Evolutionary conservation across 2,329 filamentous ascomycete species (phyloP), one percentile per base, ranked within the genome.

Genomic region (Ceratocystis harringtonii): DNA sequence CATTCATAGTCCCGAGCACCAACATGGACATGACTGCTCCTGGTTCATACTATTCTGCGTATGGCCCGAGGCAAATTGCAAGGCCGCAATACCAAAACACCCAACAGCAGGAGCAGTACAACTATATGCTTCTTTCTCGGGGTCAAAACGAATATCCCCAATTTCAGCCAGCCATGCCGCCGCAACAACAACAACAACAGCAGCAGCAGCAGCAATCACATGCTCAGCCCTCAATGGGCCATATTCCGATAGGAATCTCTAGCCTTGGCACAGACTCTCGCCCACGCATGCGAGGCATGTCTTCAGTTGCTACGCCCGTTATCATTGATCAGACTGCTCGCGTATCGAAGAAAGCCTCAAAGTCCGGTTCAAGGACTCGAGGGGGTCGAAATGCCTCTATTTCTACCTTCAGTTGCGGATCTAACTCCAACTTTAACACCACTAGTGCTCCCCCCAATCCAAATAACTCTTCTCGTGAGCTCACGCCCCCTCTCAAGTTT

Each of bases 401-500:
- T 15, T 57, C 50, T 28, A 25, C 17, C 3, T 62, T 19, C 60
- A 62, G 60, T 28, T n/a, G 43, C 62, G 69, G 2, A 73, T 83
- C 57, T 78, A 78, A 65, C 72, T 73, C 25, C 74, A 75, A 17
- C 78, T 79, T 28, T 78, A 78, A 1, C 75, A 77, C 1, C 77
- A 81, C 44, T 77, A 81, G 67, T 75, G 74, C 25, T 80, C 73
- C 64, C 76, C 84, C 44, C 78, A 82, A 62, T 73, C 79, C 30
- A 75, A 79, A n/a, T 75, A 80, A 15, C 77, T 76, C 70, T 12
- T 17, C 50, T 15, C 22, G 25, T 28, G 50, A 28, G 50, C 15
- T 12, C 50, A 43, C 48, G 5, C 43, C 65, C 10, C 70, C 74
- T 1, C 75, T 77, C 25, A 72, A 70, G 1, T 74, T 83, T 55